Conservation (phyloP, 2,329 filamentous ascomycete genomes). For the Phialemoniopsis sp. region DNA sequence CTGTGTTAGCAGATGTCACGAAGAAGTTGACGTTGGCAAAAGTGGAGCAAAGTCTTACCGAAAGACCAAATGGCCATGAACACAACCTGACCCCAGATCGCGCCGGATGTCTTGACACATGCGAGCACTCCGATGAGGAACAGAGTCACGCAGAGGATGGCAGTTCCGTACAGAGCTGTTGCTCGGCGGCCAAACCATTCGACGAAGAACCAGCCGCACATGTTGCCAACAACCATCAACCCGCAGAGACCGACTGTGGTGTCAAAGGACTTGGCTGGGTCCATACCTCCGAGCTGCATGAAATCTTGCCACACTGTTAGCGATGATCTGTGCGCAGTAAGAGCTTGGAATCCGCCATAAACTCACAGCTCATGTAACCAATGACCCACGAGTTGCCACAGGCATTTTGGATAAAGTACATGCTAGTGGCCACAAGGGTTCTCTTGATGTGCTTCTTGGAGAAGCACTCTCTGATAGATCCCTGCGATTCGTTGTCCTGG, state of each 20-base stretch:
- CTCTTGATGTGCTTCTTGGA: slow-evolving; percentile 10
- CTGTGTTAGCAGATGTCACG: no score
- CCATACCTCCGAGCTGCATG: slow-evolving; percentile 22
- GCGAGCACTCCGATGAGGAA: slow-evolving; percentile 24
- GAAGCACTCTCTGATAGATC: slow-evolving; percentile 14
- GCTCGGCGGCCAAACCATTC: slow-evolving; percentile 21
- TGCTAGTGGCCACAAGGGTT: slow-evolving; percentile 19
- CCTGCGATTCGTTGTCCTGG: no score
- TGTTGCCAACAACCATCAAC: slow-evolving; percentile 22
- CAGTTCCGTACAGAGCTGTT: slow-evolving; percentile 14
- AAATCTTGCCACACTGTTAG: no score
- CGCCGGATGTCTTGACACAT: slow-evolving; percentile 1
- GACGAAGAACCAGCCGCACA: slow-evolving; percentile 22
- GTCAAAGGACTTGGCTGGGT: slow-evolving; percentile 8
- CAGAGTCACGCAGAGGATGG: slow-evolving; percentile 17
- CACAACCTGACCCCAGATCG: slow-evolving; percentile 11
- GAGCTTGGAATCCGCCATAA: no score
- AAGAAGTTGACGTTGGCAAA: no score
- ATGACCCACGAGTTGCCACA: slow-evolving; percentile 24
- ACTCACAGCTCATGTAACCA: slow-evolving; percentile 13
- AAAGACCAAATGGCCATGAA: slow-evolving; percentile 21
- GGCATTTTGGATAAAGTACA: no score
- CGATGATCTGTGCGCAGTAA: no score
- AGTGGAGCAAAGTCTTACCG: no score
- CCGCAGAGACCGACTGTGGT: slow-evolving; percentile 20